These are phyloP conservation scores for Ormosia emarginata DNA, from an alignment of 306 rosid species.

Conservation along the genomic window DNA sequence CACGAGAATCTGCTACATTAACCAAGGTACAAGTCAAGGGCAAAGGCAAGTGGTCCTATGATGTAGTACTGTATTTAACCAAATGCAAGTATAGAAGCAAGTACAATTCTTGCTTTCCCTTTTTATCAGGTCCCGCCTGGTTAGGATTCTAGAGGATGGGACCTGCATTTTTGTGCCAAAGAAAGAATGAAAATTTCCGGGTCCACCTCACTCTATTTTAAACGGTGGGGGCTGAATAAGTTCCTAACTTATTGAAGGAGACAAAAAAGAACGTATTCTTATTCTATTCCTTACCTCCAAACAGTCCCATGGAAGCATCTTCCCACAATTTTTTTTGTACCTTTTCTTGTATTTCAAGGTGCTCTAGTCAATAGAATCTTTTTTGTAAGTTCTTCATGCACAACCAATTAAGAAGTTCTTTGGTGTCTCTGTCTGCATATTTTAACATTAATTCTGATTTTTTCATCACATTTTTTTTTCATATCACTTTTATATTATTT, in stretches of 20 bases:
- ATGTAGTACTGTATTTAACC: constrained; percentile 25
- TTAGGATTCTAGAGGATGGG: constrained; percentile 37
- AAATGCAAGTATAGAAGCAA: constrained; percentile 35
- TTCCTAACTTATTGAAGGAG: constrained; percentile 79
- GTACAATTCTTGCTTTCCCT: constrained; percentile 36
- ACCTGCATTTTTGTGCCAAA: constrained; percentile 32
- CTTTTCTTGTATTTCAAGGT: constrained; percentile 36
- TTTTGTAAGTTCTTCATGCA: constrained; percentile 32
- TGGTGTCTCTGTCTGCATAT: constrained; percentile 29
- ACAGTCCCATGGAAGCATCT: constrained; percentile 58
- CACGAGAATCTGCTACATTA: constrained; percentile 31
- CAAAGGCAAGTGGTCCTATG: constrained; percentile 37
- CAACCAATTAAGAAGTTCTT: constrained; percentile 23
- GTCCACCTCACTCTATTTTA: constrained; percentile 38
- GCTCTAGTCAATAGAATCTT: constrained; percentile 61
- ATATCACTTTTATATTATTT: no score
- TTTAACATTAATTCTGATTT: no score
- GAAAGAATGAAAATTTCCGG: constrained; percentile 39
- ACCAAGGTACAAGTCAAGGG: constrained; percentile 40
- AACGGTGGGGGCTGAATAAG: constrained; percentile 57
- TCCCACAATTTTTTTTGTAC: not conserved
- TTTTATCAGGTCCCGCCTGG: constrained; percentile 26
- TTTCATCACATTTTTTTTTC: no score
- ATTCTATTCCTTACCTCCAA: constrained; percentile 64
- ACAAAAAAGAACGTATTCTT: constrained; percentile 69